Base-by-base conservation (phyloP, 139 green algal genomes). In the Chlamydomonas incerta region DNA sequence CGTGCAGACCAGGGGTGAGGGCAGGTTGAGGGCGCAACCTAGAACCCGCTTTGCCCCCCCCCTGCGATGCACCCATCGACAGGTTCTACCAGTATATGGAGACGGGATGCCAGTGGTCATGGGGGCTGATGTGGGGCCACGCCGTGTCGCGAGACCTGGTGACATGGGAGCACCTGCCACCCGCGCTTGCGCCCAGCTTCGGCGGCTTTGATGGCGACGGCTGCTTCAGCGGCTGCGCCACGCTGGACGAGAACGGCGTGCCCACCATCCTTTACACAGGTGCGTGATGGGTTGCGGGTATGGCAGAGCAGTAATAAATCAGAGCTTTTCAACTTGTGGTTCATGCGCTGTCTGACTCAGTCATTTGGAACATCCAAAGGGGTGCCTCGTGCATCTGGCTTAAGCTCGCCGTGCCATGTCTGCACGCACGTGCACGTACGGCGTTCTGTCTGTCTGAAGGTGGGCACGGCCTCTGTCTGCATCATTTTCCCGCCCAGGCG, bases 71-170 rank as follows among this genome's bases (percentile, higher is more conserved):
- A 14, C 57, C 52, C 52, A 50, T 29, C 8, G 29, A 8, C 65
- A 85, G 80, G 80, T 85, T 85, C 65, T 97, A 97, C 33, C 95
- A 97, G 87, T 92, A 97, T 65, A 80, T 97, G 23, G 58, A 81
- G 14, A 63, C 91, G 63, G 86, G 82, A 0, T 93, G 89, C 74
- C 76, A 92, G 23, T 97, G 95, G 95, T 80, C 93, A 17, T 97
- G 94, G 80, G 95, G 95, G 62, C 91, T 97, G 72, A 46, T 83
- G n/a, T 86, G 80, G 95, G 95, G 95, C 55, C 95, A 97, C 69
- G 92, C 88, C 14, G 90, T 93, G n/a, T 95, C 88, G 82, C 65
- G 82, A 15, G 91, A 96, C 58, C 82, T 97, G 26, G 90, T 95
- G 21, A 65, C 88, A 63, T 97, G 95, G 95, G 74, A 93, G 66